A percentile compares a stretch with the other conserved stretches of the same genome.
Evolutionary conservation across 2,329 filamentous ascomycete genomes (phyloP).

Genomic region (Fusarium begoniae): DNA sequence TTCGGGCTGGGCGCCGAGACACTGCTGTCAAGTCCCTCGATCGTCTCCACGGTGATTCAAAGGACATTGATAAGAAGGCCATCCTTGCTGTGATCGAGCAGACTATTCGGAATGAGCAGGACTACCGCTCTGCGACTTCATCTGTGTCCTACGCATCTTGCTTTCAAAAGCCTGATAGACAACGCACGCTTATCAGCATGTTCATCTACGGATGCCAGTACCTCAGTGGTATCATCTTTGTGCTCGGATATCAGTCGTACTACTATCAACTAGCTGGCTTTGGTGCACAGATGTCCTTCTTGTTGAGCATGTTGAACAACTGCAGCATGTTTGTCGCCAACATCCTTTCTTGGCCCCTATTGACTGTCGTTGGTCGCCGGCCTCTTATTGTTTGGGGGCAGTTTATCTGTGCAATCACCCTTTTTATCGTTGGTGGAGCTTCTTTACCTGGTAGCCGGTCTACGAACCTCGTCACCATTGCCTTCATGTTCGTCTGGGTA

Average conservation of each 20-base stretch:
- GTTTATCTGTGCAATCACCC: background rate
- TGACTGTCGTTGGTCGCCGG: slow-evolving; percentile 49
- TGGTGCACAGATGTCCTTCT: slow-evolving; percentile 48
- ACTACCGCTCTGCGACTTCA: slow-evolving; percentile 41
- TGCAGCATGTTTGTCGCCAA: slow-evolving; percentile 52
- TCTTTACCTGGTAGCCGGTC: background rate
- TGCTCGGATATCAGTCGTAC: slow-evolving; percentile 52
- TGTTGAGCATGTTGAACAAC: slow-evolving; percentile 52
- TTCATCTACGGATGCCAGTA: slow-evolving; percentile 49
- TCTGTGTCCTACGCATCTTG: slow-evolving; percentile 52
- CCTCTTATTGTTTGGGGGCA: background rate
- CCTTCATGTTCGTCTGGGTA: slow-evolving; percentile 34
- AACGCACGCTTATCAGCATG: slow-evolving; percentile 52
- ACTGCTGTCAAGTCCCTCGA: slow-evolving; percentile 49
- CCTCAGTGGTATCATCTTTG: slow-evolving; percentile 49
- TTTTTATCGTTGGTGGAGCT: background rate
- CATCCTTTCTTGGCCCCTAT: slow-evolving; percentile 50
- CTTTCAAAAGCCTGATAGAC: slow-evolving; percentile 51
- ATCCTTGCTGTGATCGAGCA: background rate
- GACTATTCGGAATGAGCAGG: background rate
- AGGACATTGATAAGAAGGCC: slow-evolving; percentile 40
- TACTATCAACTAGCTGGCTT: slow-evolving; percentile 55
- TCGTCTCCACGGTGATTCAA: slow-evolving; percentile 46
- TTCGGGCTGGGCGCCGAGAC: slow-evolving; percentile 45
- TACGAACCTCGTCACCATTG: slow-evolving; percentile 33